Evolutionary conservation across 805 yeast species (phyloP).

Genomic region (Candida caryicola): DNA sequence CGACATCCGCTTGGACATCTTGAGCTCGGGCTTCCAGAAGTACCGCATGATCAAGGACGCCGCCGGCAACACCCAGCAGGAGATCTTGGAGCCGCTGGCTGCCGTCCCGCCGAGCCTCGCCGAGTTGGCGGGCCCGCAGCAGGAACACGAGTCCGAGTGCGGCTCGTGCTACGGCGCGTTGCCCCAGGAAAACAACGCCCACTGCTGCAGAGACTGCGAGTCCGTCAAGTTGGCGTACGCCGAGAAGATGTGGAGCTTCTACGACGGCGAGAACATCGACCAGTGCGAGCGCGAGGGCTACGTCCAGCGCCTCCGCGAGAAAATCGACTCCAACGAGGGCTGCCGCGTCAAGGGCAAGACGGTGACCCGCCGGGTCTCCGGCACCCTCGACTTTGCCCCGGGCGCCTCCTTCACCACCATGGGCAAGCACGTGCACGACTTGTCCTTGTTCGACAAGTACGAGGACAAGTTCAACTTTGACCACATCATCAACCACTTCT

Average conservation of each 20-base stretch:
- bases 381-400: conserved; percentile 94
- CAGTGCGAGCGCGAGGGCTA: conserved; percentile 92
- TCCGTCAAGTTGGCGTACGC: conserved; percentile 80
- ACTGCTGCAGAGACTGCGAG: conserved; percentile 84
- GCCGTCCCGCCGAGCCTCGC: conserved; percentile 23
- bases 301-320: conserved; percentile 55
- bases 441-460: conserved; percentile 63
- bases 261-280: conserved; percentile 79
- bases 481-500: conserved; percentile 75
- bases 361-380: conserved; percentile 78
- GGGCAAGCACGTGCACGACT: conserved; percentile 78
- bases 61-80: conserved; percentile 44
- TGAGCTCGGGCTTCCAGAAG: conserved; percentile 68
- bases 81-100: conserved; percentile 28
- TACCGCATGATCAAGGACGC: conserved; percentile 50
- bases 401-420: conserved; percentile 67
- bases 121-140: conserved; percentile 31
- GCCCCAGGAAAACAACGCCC: conserved; percentile 52
- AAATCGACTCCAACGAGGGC: conserved; percentile 65
- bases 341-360: conserved; percentile 83
- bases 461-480: conserved; percentile 64
- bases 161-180: conserved; percentile 90
- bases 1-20: conserved; percentile 71
- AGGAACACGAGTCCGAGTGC: conserved; percentile 48
- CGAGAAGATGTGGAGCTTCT: conserved; percentile 79